These are phyloP conservation scores for Lasiosphaeriaceae sp. DNA, from an alignment of 495 filamentous ascomycete species.

Conservation along the genomic window DNA sequence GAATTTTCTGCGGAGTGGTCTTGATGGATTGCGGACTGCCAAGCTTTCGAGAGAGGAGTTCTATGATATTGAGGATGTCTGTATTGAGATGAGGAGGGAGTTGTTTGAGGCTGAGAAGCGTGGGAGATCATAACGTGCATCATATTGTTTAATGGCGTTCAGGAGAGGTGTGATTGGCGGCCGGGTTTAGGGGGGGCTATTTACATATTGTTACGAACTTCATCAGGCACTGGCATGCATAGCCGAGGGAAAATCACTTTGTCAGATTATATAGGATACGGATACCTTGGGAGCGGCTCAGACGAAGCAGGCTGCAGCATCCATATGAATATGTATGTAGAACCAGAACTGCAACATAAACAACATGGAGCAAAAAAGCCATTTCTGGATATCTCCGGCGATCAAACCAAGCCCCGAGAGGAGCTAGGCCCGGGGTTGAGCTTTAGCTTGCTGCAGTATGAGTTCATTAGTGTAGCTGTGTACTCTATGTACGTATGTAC, in stretches of 20 bases:
- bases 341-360: too few species aligned
- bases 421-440: too few species aligned
- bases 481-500: too few species aligned
- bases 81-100: slow-evolving; percentile 63
- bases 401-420: too few species aligned
- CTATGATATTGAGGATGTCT: slow-evolving; percentile 59
- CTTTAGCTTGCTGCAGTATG: too few species aligned
- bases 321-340: background rate
- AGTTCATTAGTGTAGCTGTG: too few species aligned
- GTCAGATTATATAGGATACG: background rate
- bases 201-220: background rate
- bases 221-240: background rate
- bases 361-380: too few species aligned
- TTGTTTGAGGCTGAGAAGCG: slow-evolving; percentile 59
- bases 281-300: background rate
- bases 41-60: slow-evolving; percentile 49
- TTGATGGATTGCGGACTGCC: slow-evolving; percentile 49
- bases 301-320: background rate
- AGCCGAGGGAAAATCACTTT: background rate
- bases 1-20: slow-evolving; percentile 43
- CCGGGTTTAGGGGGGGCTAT: background rate
- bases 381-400: too few species aligned
- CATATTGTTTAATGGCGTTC: background rate
- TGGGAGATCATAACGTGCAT: slow-evolving; percentile 22
- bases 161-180: too few species aligned